phyloP scores from a whole-genome alignment of 2,329 filamentous ascomycete species.

The Alternaria consortialis region DNA sequence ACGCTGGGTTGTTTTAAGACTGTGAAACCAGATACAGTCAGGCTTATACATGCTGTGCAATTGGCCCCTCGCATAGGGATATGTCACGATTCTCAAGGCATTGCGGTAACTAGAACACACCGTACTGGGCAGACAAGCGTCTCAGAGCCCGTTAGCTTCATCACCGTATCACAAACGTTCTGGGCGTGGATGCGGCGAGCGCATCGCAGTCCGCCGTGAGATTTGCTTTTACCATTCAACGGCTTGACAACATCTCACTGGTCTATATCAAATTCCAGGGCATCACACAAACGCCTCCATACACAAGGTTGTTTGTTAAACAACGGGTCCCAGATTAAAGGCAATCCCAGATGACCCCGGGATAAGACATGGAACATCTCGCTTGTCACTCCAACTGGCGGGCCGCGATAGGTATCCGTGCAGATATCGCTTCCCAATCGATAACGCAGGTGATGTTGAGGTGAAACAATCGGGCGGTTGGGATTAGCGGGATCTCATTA shows the following conservation, averaged over 20 bases:
- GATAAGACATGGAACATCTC: conserved; percentile 18
- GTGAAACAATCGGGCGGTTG: conserved; percentile 35
- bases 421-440: conserved; percentile 29
- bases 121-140: neutral
- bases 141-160: neutral
- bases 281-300: neutral
- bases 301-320: neutral
- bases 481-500: conserved; percentile 12
- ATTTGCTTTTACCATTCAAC: neutral
- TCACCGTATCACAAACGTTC: neutral
- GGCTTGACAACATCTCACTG: conserved; percentile 1
- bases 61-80: neutral
- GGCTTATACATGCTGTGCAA: neutral
- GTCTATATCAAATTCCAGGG: conserved; percentile 7
- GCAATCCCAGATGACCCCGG: neutral
- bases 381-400: conserved; percentile 22
- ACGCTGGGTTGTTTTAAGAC: neutral
- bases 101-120: neutral
- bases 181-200: neutral
- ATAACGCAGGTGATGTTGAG: conserved; percentile 17
- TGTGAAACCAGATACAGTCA: neutral
- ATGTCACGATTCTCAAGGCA: neutral
- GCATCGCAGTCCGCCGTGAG: neutral
- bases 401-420: conserved; percentile 25
- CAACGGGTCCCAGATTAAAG: conserved; percentile 2